phyloP scores from a whole-genome alignment of 2,329 filamentous ascomycete genomes.

The Alternaria triticimaculans region DNA sequence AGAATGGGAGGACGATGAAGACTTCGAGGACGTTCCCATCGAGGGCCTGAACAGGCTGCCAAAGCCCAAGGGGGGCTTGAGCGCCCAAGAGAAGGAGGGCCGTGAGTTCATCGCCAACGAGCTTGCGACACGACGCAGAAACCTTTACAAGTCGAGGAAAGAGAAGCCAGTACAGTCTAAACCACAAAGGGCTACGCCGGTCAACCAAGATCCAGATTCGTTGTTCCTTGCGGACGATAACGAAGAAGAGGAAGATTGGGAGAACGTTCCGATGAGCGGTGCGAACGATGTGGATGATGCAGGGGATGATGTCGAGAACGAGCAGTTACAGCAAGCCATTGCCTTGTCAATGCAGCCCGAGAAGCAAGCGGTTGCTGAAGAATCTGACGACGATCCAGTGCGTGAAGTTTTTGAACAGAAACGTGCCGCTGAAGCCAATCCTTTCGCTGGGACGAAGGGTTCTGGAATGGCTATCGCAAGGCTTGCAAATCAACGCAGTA shows the following conservation, averaged over 20 bases:
- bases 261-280: slow-evolving; percentile 54
- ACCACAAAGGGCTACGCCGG: slow-evolving; percentile 26
- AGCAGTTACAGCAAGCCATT: slow-evolving; percentile 82
- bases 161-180: slow-evolving; percentile 19
- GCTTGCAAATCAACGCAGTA: slow-evolving; percentile 76
- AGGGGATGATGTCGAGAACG: slow-evolving; percentile 65
- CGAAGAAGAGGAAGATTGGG: slow-evolving; percentile 51
- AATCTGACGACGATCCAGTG: slow-evolving; percentile 51
- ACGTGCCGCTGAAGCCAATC: slow-evolving; percentile 51
- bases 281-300: slow-evolving; percentile 63
- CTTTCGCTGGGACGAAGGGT: slow-evolving; percentile 51
- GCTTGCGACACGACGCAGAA: slow-evolving; percentile 54
- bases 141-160: slow-evolving; percentile 55
- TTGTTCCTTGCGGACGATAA: slow-evolving; percentile 61
- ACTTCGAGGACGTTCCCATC: slow-evolving; percentile 92
- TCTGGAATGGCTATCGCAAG: slow-evolving; percentile 69
- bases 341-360: slow-evolving; percentile 76
- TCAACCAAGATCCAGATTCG: slow-evolving; percentile 56
- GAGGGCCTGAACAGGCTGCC: slow-evolving; percentile 87
- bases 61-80: slow-evolving; percentile 56
- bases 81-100: slow-evolving; percentile 40
- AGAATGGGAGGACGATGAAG: slow-evolving; percentile 74
- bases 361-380: slow-evolving; percentile 59
- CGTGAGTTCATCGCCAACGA: slow-evolving; percentile 45
- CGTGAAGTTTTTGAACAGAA: slow-evolving; percentile 56